Evolutionary conservation across 108 stramenopile genomes (phyloP).

Genomic region (Cyclotella choctawhatcheeana): DNA sequence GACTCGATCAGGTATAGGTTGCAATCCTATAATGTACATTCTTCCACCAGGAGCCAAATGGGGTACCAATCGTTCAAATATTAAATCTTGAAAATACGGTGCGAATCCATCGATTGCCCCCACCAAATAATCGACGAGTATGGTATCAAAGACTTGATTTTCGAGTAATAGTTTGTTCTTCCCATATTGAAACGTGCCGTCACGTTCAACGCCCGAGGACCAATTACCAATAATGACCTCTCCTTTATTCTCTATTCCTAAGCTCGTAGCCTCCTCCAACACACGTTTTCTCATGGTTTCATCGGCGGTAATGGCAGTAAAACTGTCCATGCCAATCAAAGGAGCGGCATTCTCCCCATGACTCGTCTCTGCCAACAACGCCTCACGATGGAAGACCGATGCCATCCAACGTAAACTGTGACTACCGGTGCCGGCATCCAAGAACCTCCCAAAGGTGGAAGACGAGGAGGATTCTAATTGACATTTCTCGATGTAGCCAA

Average conservation of each 20-base stretch:
- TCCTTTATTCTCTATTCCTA: slow-evolving; percentile 61
- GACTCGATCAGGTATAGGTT: slow-evolving; percentile 89
- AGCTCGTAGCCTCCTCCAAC: slow-evolving; percentile 58
- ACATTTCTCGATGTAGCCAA: slow-evolving; percentile 78
- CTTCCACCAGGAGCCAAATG: slow-evolving; percentile 90
- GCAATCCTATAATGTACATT: slow-evolving; percentile 90
- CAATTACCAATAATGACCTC: slow-evolving; percentile 92
- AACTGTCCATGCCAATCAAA: slow-evolving; percentile 56
- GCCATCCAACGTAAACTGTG: slow-evolving; percentile 95
- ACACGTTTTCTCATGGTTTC: slow-evolving; percentile 76
- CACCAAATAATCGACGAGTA: slow-evolving; percentile 94
- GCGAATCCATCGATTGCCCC: slow-evolving; percentile 97
- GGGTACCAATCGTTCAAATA: slow-evolving; percentile 77
- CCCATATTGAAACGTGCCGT: slow-evolving; percentile 21
- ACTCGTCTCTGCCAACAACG: slow-evolving; percentile 35
- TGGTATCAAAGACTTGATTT: slow-evolving; percentile 68
- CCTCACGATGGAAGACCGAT: slow-evolving; percentile 55
- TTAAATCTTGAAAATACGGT: slow-evolving; percentile 93
- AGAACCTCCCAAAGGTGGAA: slow-evolving; percentile 66
- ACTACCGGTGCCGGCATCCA: slow-evolving; percentile 94
- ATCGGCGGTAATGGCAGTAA: slow-evolving; percentile 88
- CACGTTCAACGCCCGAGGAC: slow-evolving; percentile 45
- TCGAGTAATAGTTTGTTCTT: slow-evolving; percentile 20
- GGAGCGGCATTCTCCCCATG: slow-evolving; percentile 35
- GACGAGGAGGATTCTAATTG: slow-evolving; percentile 53